Conservation (phyloP, 371 early-diverging fungal genomes). For the Circinella umbellata region DNA sequence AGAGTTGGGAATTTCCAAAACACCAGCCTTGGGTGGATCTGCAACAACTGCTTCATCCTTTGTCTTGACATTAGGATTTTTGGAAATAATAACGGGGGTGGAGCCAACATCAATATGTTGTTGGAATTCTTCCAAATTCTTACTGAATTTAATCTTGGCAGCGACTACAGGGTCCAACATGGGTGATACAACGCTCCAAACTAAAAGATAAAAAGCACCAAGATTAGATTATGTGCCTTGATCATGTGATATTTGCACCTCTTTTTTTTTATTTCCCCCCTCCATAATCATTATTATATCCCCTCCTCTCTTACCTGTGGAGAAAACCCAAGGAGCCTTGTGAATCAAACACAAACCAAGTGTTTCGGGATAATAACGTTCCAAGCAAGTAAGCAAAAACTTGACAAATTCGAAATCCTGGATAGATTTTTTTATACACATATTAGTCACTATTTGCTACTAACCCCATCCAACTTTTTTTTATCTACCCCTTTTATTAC, state of each 20-base stretch:
- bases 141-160: conserved; percentile 81
- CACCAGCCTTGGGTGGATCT: conserved; percentile 34
- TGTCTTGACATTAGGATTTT: conserved; percentile 29
- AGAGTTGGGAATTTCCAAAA: conserved; percentile 21
- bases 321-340: conserved; percentile 87
- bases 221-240: not conserved
- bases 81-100: conserved; percentile 39
- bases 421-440: not conserved
- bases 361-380: conserved; percentile 91
- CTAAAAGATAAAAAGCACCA: conserved; percentile 14
- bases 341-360: conserved; percentile 81
- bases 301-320: conserved; percentile 31
- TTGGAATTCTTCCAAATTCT: conserved; percentile 60
- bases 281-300: no score
- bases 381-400: conserved; percentile 80
- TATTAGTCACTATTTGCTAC: no score
- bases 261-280: no score
- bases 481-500: no score
- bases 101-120: conserved; percentile 57
- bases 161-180: conserved; percentile 90
- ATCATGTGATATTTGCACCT: no score
- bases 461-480: no score
- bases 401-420: conserved; percentile 80
- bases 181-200: conserved; percentile 75
- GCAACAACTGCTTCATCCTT: conserved; percentile 28